phyloP scores from a whole-genome alignment of 176 grass and related monocot genomes.

The Microstegium vimineum region DNA sequence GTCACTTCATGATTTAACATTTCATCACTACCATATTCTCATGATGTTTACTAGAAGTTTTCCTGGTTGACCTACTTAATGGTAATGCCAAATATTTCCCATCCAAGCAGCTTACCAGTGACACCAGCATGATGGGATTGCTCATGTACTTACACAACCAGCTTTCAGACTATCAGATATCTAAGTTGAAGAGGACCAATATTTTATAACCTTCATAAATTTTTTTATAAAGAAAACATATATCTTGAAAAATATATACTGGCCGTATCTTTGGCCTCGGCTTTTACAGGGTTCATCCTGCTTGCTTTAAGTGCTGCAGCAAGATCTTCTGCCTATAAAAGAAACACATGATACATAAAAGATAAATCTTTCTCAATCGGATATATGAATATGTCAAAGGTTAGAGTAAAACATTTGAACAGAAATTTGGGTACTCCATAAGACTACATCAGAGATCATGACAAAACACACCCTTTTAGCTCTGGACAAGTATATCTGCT shows the following conservation, averaged over 20 bases:
- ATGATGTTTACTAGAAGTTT: too few relatives aligned
- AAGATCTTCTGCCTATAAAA: conserved; percentile 89
- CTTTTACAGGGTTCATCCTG: conserved; percentile 49
- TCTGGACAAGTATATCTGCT: conserved; percentile 48
- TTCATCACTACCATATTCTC: too few relatives aligned
- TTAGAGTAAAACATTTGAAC: not conserved
- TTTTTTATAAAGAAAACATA: not conserved
- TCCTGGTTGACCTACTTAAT: too few relatives aligned
- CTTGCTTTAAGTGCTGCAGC: conserved; percentile 66
- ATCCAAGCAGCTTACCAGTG: not conserved
- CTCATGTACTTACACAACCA: not conserved
- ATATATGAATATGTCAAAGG: not conserved
- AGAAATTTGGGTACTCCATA: not conserved
- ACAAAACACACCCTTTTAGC: not conserved
- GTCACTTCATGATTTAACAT: too few relatives aligned
- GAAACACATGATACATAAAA: not conserved
- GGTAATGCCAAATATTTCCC: too few relatives aligned
- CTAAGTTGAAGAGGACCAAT: not conserved
- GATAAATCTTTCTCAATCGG: not conserved
- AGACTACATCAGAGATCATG: not conserved
- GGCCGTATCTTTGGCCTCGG: conserved; percentile 48
- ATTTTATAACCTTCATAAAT: not conserved
- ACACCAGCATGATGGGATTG: not conserved
- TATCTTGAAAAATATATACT: conserved; percentile 19
- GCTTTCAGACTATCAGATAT: not conserved